Conservation (phyloP, 805 yeast genomes). For the Grigorovia jiainica region DNA sequence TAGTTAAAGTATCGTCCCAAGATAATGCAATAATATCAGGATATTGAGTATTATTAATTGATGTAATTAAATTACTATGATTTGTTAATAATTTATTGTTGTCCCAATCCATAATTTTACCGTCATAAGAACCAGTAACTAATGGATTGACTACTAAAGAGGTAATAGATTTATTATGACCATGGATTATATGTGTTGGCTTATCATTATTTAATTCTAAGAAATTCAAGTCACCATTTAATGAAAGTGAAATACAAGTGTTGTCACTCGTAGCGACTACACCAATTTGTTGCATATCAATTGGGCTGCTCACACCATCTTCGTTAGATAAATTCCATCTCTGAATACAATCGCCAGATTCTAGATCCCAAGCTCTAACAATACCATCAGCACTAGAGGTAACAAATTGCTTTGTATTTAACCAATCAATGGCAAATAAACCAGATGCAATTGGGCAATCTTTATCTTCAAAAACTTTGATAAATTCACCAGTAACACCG, state of each 20-base stretch:
- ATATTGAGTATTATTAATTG: constrained; percentile 30
- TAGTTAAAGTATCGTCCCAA: constrained; percentile 78
- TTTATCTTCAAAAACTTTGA: constrained; percentile 37
- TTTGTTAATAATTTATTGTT: constrained; percentile 29
- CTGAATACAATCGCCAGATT: constrained; percentile 33
- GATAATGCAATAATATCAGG: constrained; percentile 47
- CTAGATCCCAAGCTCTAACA: constrained; percentile 55
- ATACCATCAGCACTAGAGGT: constrained; percentile 80
- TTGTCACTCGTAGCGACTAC: constrained; percentile 45
- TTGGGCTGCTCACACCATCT: constrained; percentile 30
- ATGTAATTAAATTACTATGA: constrained; percentile 63
- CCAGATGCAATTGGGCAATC: constrained; percentile 60
- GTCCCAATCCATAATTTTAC: constrained; percentile 56
- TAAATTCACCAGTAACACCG: constrained; percentile 74
- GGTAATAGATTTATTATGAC: constrained; percentile 81
- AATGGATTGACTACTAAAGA: constrained; percentile 34
- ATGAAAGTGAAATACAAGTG: constrained; percentile 50
- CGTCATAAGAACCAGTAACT: constrained; percentile 75
- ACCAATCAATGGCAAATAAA: constrained; percentile 70
- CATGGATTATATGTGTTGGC: constrained; percentile 37
- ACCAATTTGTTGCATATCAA: constrained; percentile 68
- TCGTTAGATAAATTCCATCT: constrained; percentile 37
- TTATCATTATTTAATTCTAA: constrained; percentile 34
- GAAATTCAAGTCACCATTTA: constrained; percentile 61
- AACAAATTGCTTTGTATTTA: constrained; percentile 43